Conservation (phyloP, 2,329 filamentous ascomycete genomes). For the Cladosporium colombiae region DNA sequence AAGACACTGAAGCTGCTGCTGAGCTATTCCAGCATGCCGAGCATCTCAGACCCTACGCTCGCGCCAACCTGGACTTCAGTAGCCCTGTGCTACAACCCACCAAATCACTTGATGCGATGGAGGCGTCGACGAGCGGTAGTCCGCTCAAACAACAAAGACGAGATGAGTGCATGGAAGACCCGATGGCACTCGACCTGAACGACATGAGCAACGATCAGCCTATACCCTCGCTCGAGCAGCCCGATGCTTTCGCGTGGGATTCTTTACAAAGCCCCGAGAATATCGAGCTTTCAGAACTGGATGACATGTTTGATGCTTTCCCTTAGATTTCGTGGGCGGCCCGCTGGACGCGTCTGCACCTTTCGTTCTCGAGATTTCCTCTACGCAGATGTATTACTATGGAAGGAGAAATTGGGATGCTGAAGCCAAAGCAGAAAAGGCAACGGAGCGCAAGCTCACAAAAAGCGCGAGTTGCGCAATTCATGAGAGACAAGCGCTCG, state of each 20-base stretch:
- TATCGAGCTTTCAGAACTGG: conserved; percentile 89
- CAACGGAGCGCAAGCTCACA: conserved; percentile 4
- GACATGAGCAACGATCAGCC: neutral
- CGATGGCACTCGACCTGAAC: conserved; percentile 13
- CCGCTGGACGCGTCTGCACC: conserved; percentile 1
- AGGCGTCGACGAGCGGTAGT: neutral
- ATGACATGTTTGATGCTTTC: conserved; percentile 71
- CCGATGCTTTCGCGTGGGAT: conserved; percentile 34
- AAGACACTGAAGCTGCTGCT: conserved; percentile 51
- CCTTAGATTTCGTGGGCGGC: conserved; percentile 24
- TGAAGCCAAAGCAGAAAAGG: neutral
- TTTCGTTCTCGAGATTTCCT: neutral
- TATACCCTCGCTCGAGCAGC: neutral
- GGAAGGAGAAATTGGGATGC: neutral
- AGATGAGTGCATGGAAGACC: conserved; percentile 31
- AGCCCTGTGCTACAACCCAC: conserved; percentile 45
- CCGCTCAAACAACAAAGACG: conserved; percentile 29
- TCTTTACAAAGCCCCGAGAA: conserved; percentile 72
- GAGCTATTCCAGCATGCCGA: conserved; percentile 52
- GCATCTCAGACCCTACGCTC: conserved; percentile 51
- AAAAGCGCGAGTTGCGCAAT: neutral
- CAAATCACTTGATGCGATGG: neutral
- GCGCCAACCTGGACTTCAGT: conserved; percentile 44
- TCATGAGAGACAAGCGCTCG: neutral
- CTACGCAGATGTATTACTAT: conserved; percentile 14